A percentile compares a stretch with the other conserved stretches of the same genome.
Evolutionary conservation across 352 stramenopile genomes (phyloP).

Genomic region (Hyaloperonospora brassicae): DNA sequence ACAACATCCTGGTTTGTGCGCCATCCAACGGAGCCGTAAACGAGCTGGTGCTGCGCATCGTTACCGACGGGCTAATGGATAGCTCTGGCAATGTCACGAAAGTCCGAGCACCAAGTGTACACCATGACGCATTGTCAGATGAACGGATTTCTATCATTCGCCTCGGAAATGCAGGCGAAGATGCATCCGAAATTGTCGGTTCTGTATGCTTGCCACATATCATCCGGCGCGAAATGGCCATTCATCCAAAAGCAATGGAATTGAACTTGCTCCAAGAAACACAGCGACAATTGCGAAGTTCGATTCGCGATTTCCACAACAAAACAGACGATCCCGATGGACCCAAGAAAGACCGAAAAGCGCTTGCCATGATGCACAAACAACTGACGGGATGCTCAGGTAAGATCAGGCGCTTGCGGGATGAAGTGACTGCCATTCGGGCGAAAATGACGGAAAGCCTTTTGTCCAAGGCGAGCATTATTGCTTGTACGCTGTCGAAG

Average conservation of each 20-base stretch:
- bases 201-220: slow-evolving; percentile 72
- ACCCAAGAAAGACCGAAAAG: slow-evolving; percentile 40
- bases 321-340: slow-evolving; percentile 36
- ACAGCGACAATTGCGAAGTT: slow-evolving; percentile 48
- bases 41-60: slow-evolving; percentile 82
- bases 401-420: slow-evolving; percentile 69
- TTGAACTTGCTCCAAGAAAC: slow-evolving; percentile 53
- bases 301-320: slow-evolving; percentile 71
- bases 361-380: slow-evolving; percentile 60
- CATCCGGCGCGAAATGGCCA: slow-evolving; percentile 70
- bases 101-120: slow-evolving; percentile 63
- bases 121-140: slow-evolving; percentile 36
- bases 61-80: slow-evolving; percentile 76
- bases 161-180: slow-evolving; percentile 67
- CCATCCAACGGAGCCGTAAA: slow-evolving; percentile 89
- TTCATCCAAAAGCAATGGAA: slow-evolving; percentile 74
- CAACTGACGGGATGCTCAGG: slow-evolving; percentile 67
- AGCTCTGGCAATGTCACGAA: slow-evolving; percentile 36
- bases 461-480: slow-evolving; percentile 75
- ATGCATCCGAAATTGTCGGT: slow-evolving; percentile 65
- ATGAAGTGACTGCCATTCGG: slow-evolving; percentile 72
- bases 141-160: slow-evolving; percentile 72
- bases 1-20: slow-evolving; percentile 80
- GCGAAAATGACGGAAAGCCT: slow-evolving; percentile 66
- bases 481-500: slow-evolving; percentile 83